phyloP scores from a whole-genome alignment of 192 early-diverging fungal genomes.

The Thamnidium elegans region DNA sequence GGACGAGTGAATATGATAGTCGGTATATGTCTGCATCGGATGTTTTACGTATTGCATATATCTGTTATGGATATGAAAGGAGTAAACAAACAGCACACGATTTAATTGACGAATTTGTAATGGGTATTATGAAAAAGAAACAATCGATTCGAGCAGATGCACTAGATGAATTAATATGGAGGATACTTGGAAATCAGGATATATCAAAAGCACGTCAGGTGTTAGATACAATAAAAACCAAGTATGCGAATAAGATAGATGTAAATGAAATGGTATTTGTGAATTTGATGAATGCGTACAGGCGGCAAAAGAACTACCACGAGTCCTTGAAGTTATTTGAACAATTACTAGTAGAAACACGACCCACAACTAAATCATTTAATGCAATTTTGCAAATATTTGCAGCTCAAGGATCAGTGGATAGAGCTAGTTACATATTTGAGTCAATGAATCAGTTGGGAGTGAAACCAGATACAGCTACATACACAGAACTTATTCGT shows the following conservation, averaged over 20 bases:
- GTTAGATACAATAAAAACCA: conserved; percentile 6
- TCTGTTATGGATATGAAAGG: neutral
- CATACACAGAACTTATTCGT: conserved; percentile 35
- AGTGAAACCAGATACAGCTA: conserved; percentile 24
- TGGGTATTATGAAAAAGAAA: conserved; percentile 2
- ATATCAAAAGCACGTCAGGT: conserved; percentile 1
- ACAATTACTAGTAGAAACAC: conserved; percentile 5
- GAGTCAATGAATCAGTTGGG: conserved; percentile 25
- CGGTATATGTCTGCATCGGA: conserved; percentile 7
- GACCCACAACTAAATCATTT: conserved; percentile 17
- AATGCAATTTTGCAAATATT: conserved; percentile 30
- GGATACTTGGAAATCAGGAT: conserved; percentile 7
- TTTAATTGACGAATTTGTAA: conserved; percentile 5
- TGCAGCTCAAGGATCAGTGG: conserved; percentile 21
- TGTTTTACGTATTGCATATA: conserved; percentile 8
- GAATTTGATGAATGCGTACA: conserved; percentile 28
- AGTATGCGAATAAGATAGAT: neutral
- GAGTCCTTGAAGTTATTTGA: conserved; percentile 23
- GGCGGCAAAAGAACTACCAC: neutral
- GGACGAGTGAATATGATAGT: neutral
- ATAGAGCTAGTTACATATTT: conserved; percentile 19
- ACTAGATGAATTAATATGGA: conserved; percentile 30
- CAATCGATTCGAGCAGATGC: conserved; percentile 8
- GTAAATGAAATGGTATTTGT: conserved; percentile 10
- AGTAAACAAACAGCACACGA: neutral